These are phyloP conservation scores for Termitomyces sp. DNA, from an alignment of 768 basidiomycete genomes.

Conservation along the genomic window DNA sequence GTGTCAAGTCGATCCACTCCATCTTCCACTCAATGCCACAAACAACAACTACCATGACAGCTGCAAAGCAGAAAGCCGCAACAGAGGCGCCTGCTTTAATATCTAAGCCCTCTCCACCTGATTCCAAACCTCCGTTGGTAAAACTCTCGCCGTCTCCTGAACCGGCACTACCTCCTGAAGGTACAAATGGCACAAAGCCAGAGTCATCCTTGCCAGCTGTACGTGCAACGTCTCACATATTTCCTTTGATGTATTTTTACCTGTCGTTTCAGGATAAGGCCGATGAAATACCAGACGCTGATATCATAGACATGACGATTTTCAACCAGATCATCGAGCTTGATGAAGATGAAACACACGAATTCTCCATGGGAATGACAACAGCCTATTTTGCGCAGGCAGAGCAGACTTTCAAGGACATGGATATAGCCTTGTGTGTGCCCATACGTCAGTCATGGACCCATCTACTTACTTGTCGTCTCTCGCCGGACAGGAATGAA, in stretches of 20 bases:
- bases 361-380: constrained; percentile 79
- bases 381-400: constrained; percentile 81
- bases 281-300: neutral
- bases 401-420: constrained; percentile 62
- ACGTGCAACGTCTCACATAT: neutral
- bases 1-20: neutral
- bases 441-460: neutral
- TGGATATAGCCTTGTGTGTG: constrained; percentile 78
- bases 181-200: neutral
- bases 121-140: neutral
- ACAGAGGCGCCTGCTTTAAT: neutral
- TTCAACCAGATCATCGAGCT: constrained; percentile 88
- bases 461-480: neutral
- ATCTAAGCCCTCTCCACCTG: neutral
- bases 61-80: neutral
- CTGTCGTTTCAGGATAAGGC: neutral
- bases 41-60: neutral
- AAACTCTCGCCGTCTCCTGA: neutral
- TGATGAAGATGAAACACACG: constrained; percentile 64
- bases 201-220: constrained; percentile 2
- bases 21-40: constrained; percentile 3
- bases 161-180: constrained; percentile 1
- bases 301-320: constrained; percentile 69
- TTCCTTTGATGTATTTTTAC: constrained; percentile 1
- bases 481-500: constrained; percentile 31